Conservation (phyloP, 164 flowering plant genomes). For the Stephania yunnanensis region DNA sequence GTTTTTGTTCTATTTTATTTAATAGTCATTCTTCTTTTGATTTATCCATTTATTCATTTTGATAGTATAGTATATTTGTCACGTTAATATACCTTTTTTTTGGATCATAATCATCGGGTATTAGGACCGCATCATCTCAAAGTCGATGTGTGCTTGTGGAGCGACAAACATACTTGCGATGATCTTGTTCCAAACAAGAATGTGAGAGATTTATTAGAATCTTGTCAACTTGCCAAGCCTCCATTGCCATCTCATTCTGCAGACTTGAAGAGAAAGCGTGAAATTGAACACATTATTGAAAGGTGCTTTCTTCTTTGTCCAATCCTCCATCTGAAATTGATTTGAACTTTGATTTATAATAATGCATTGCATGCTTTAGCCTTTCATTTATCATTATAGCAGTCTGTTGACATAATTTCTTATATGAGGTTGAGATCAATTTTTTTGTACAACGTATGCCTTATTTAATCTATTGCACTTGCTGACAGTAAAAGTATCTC, state of each 20-base stretch:
- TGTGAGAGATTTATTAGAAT: constrained; percentile 79
- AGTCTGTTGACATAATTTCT: no score
- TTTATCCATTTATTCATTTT: not conserved
- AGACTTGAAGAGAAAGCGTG: constrained; percentile 71
- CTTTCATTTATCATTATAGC: no score
- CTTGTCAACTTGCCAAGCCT: constrained; percentile 33
- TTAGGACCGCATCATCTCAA: constrained; percentile 69
- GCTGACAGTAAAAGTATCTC: not conserved
- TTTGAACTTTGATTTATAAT: no score
- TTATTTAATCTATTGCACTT: not conserved
- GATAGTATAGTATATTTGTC: not conserved
- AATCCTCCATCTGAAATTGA: no score
- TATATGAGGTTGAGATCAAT: no score
- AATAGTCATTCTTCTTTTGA: not conserved
- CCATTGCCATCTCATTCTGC: constrained; percentile 44
- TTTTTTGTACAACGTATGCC: no score
- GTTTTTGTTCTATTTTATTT: not conserved
- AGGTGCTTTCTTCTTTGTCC: constrained; percentile 21
- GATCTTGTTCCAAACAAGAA: constrained; percentile 93
- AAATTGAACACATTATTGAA: constrained; percentile 51
- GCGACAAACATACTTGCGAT: constrained; percentile 84
- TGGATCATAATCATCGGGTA: constrained; percentile 43
- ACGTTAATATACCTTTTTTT: not conserved
- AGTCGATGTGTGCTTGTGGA: constrained; percentile 77
- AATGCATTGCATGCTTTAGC: no score